Conservation (phyloP, 345 rosid species). For the Gossypium ekmanianum region DNA sequence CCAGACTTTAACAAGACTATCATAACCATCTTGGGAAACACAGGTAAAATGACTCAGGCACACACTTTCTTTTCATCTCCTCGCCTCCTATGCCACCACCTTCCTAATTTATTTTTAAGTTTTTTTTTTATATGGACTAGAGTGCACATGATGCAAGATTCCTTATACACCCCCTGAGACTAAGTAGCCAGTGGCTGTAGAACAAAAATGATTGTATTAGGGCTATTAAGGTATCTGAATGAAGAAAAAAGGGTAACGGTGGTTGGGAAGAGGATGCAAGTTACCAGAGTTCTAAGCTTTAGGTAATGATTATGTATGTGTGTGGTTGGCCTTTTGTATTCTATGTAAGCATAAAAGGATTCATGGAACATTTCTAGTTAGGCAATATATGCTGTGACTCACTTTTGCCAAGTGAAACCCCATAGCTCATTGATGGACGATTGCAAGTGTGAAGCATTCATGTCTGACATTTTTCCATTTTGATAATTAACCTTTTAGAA, state of each 20-base stretch:
- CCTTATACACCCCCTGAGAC: neutral
- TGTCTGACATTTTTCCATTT: neutral
- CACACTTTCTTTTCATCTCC: neutral
- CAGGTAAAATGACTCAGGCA: conserved; percentile 41
- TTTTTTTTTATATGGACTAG: neutral
- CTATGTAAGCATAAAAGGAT: neutral
- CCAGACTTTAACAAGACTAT: conserved; percentile 54
- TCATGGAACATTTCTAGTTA: neutral
- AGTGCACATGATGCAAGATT: neutral
- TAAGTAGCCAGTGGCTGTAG: neutral
- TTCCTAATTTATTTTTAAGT: neutral
- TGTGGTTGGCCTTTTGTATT: neutral
- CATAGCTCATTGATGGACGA: neutral
- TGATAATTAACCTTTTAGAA: neutral
- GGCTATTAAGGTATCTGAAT: neutral
- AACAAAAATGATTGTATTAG: neutral
- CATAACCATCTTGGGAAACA: conserved; percentile 68
- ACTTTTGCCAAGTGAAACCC: neutral
- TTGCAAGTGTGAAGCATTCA: neutral
- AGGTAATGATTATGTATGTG: neutral
- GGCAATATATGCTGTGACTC: neutral
- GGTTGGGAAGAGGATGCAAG: neutral
- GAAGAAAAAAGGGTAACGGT: neutral
- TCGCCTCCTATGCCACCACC: neutral
- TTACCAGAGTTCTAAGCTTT: neutral